Conservation (phyloP, 2,329 filamentous ascomycete genomes). For the Sporothrix variecibatus region DNA sequence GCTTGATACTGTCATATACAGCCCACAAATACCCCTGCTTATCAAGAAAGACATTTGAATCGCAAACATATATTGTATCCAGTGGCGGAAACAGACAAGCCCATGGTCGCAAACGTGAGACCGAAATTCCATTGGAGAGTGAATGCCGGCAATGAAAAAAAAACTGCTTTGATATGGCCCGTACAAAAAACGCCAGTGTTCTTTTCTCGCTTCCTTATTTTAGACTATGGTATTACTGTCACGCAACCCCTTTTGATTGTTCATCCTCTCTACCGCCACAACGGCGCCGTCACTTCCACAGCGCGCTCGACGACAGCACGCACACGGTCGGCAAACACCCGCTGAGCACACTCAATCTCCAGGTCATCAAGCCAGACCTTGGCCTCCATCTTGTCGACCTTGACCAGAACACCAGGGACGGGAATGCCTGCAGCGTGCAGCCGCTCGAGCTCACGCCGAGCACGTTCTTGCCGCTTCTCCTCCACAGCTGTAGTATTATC, state of each 20-base stretch:
- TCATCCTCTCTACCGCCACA: conserved; percentile 54
- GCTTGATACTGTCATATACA: neutral
- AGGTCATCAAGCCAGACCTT: conserved; percentile 90
- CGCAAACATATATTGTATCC: no score
- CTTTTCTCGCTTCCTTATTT: neutral
- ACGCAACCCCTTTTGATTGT: neutral
- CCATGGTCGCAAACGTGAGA: no score
- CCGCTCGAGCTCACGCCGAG: conserved; percentile 70
- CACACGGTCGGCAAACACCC: conserved; percentile 79
- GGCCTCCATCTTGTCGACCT: conserved; percentile 83
- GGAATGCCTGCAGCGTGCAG: conserved; percentile 84
- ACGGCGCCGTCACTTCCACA: conserved; percentile 79
- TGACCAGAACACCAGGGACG: conserved; percentile 84
- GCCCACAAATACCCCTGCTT: no score
- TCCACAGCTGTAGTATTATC: conserved; percentile 42
- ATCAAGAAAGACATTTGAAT: no score
- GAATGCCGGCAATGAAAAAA: neutral
- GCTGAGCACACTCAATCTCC: conserved; percentile 82
- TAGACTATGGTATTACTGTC: neutral
- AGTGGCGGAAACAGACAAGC: no score
- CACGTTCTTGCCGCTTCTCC: conserved; percentile 35
- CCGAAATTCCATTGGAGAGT: neutral
- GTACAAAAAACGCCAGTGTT: neutral
- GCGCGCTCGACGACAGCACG: conserved; percentile 86
- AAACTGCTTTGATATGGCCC: neutral